Evolutionary conservation across 1,284 basidiomycete genomes (phyloP), one percentile per base, ranked within the genome.

Genomic region (Ceratobasidium theobromae): DNA sequence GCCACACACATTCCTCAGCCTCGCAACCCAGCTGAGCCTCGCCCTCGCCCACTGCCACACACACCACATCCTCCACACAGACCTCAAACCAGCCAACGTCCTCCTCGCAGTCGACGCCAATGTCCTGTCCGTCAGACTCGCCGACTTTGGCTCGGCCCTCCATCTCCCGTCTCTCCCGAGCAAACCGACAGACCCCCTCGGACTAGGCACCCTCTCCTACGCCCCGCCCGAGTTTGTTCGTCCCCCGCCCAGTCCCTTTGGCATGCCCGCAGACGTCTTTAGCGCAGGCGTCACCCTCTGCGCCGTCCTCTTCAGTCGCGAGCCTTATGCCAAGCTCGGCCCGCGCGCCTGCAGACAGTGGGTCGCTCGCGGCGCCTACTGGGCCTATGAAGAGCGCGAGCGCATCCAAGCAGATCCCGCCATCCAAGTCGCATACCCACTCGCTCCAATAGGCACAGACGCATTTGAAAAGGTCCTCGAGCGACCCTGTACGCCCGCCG

Each of bases 161-260:
- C 74, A 80, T 55, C 73, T 80, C 33, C 72, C 76, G 18, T 73
- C 76, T 1, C 65, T 72, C 35, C 65, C 67, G 32, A 66, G 76
- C 53, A 74, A 73, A 28, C 79, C 78, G 0, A 75, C 75, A 21
- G 77, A 78, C 70, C 76, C 76, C 9, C 71, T 78, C 2, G 80
- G 79, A 9, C 74, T 80, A 6, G 81, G 81, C 28, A 81, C 81
- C 0, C 74, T 79, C 1, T 73, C 77, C 0, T 82, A 81, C 73
- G 77, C 78, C 0, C 74, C 80, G 0, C 80, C 81, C n/a, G 81
- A 82, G 68, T 76, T 81, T 33, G 72, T 77, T 35, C 72, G 70
- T 25, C 72, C 77, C 0, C 71, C 74, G 4, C 74, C 75, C 1
- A 71, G 71, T 2, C 68, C 71, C 4, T 81, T 80, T 72, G 76